Percentiles rank a stretch among this genome's conserved stretches.
Evolutionary conservation across 148 eudicot species (phyloP).

Genomic region (Camellia lanceoleosa): DNA sequence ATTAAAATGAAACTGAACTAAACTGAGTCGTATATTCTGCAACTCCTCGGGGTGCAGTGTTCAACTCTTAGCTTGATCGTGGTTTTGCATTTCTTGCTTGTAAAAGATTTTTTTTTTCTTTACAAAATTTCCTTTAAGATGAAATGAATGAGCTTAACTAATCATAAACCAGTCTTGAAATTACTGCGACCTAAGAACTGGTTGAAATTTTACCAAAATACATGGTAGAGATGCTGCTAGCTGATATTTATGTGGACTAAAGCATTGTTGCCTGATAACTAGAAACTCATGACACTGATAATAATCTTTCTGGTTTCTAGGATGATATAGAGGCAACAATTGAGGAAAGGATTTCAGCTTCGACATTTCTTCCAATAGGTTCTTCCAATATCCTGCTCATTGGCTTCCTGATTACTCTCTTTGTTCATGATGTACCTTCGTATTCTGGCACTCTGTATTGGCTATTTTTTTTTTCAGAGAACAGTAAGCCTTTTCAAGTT

Average conservation of each 20-base stretch:
- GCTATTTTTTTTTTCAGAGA: conserved; percentile 32
- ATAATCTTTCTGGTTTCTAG: conserved; percentile 32
- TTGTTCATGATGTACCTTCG: conserved; percentile 9
- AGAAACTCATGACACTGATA: conserved; percentile 1
- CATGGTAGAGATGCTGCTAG: background rate
- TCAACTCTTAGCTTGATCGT: background rate
- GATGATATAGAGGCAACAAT: conserved; percentile 53
- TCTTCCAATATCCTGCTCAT: conserved; percentile 8
- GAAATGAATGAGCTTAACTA: background rate
- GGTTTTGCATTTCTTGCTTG: background rate
- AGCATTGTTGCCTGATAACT: background rate
- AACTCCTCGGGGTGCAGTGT: background rate
- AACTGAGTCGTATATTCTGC: background rate
- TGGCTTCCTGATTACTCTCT: conserved; percentile 1
- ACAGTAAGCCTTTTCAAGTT: conserved; percentile 56
- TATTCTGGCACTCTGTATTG: background rate
- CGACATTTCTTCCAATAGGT: conserved; percentile 94
- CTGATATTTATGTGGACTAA: background rate
- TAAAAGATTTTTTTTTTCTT: background rate
- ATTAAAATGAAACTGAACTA: no score
- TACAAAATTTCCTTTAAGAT: background rate
- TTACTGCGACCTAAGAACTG: background rate
- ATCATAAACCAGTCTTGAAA: background rate
- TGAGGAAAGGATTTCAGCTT: conserved; percentile 79
- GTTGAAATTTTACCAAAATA: background rate